Evolutionary conservation across 2,329 filamentous ascomycete species (phyloP).

Genomic region (Alternaria metachromatica): DNA sequence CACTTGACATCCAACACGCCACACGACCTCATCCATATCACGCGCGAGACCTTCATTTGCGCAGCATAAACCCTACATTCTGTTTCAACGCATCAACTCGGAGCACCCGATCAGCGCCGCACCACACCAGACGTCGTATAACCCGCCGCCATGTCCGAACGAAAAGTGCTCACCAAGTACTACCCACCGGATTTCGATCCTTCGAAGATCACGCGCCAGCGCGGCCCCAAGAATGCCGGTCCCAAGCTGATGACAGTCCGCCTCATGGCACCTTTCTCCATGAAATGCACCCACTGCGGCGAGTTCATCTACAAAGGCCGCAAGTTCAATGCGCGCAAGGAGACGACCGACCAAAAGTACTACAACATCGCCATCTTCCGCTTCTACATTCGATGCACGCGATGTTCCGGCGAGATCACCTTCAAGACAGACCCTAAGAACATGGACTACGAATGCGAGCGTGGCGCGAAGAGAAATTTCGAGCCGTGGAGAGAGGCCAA

Average conservation of each 20-base stretch:
- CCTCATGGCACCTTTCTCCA: conserved; percentile 86
- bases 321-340: conserved; percentile 95
- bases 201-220: conserved; percentile 72
- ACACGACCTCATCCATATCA: neutral
- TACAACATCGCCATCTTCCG: conserved; percentile 84
- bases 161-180: conserved; percentile 76
- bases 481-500: conserved; percentile 83
- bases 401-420: conserved; percentile 85
- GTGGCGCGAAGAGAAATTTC: conserved; percentile 88
- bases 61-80: neutral
- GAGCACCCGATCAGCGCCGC: neutral
- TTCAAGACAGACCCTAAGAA: conserved; percentile 96
- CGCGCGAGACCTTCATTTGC: neutral
- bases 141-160: conserved; percentile 74
- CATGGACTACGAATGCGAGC: conserved; percentile 84
- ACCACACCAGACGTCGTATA: neutral
- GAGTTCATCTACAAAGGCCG: conserved; percentile 92
- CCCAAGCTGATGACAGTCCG: conserved; percentile 86
- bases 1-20: neutral
- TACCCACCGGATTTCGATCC: conserved; percentile 89
- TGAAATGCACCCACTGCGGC: conserved; percentile 73
- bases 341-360: conserved; percentile 90
- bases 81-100: neutral
- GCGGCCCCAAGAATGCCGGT: conserved; percentile 73
- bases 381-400: conserved; percentile 87